phyloP scores from a whole-genome alignment of 805 yeast species.

The Candida incommunis region DNA sequence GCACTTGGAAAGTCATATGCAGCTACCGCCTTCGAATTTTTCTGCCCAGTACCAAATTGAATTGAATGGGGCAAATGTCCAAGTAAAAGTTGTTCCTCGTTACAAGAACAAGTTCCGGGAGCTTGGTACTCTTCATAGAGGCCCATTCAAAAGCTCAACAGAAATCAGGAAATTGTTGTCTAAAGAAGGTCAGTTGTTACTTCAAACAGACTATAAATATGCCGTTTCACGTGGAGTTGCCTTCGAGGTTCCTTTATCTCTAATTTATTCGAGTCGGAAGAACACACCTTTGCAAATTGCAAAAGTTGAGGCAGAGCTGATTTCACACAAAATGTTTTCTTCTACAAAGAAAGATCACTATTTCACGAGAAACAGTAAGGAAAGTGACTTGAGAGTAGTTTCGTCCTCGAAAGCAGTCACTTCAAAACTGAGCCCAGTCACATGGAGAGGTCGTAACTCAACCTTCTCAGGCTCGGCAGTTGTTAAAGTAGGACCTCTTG shows the following conservation, averaged over 20 bases:
- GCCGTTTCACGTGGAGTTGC: background rate
- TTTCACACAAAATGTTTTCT: background rate
- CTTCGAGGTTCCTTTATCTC: background rate
- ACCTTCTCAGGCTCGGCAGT: background rate
- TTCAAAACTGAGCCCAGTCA: background rate
- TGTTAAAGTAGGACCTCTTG: background rate
- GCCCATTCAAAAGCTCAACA: background rate
- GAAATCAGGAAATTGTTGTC: background rate
- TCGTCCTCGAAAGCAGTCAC: background rate
- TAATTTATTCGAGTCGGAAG: background rate
- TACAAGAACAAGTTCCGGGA: background rate
- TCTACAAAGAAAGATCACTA: background rate
- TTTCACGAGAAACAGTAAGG: background rate
- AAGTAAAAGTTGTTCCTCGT: background rate
- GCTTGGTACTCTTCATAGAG: background rate
- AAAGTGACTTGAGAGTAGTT: background rate
- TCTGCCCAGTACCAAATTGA: background rate
- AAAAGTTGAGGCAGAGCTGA: background rate
- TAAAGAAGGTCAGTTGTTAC: background rate
- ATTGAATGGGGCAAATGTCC: background rate
- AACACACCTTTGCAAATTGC: background rate
- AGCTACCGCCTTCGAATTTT: background rate
- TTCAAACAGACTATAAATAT: background rate
- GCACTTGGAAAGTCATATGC: background rate
- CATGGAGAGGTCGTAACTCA: background rate